Percentiles rank a stretch among this genome's conserved stretches.
These are phyloP conservation scores for Annulohypoxylon nitens DNA, from an alignment of 495 filamentous ascomycete species.

Conservation along the genomic window DNA sequence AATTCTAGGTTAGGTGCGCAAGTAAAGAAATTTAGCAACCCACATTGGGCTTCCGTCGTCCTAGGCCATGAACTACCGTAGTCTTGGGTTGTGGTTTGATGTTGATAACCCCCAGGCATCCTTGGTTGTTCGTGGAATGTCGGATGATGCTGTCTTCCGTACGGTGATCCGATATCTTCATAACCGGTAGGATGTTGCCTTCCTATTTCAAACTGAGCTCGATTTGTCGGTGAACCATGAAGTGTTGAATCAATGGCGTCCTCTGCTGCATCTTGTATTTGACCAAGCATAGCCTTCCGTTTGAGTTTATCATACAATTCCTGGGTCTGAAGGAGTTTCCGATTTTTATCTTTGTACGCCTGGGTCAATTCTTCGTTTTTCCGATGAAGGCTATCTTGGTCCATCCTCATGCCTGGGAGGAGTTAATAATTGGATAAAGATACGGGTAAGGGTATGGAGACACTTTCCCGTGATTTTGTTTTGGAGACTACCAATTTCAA, in stretches of 20 bases:
- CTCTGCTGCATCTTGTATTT: slow-evolving; percentile 77
- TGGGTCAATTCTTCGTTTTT: slow-evolving; percentile 83
- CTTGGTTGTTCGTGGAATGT: slow-evolving; percentile 37
- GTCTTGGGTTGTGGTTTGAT: slow-evolving; percentile 26
- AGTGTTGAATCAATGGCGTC: slow-evolving; percentile 73
- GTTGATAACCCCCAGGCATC: slow-evolving; percentile 21
- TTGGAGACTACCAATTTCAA: slow-evolving; percentile 77
- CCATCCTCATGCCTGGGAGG: slow-evolving; percentile 70
- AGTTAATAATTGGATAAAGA: slow-evolving; percentile 26
- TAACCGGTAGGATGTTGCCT: slow-evolving; percentile 27
- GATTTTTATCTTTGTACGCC: slow-evolving; percentile 78
- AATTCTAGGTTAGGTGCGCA: background rate
- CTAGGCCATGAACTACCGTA: slow-evolving; percentile 39
- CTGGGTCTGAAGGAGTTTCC: slow-evolving; percentile 80
- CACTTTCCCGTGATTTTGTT: slow-evolving; percentile 61
- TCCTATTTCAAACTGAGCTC: slow-evolving; percentile 11
- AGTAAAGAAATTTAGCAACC: background rate
- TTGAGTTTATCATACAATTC: slow-evolving; percentile 89
- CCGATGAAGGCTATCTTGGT: slow-evolving; percentile 74
- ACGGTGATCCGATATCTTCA: slow-evolving; percentile 33
- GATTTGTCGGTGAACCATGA: slow-evolving; percentile 42
- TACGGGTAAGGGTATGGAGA: background rate
- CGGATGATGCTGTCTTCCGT: slow-evolving; percentile 23
- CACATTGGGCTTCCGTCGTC: slow-evolving; percentile 40
- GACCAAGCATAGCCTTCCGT: slow-evolving; percentile 74